phyloP scores from a whole-genome alignment of 768 basidiomycete species.

The Hypsizygus marmoreus region DNA sequence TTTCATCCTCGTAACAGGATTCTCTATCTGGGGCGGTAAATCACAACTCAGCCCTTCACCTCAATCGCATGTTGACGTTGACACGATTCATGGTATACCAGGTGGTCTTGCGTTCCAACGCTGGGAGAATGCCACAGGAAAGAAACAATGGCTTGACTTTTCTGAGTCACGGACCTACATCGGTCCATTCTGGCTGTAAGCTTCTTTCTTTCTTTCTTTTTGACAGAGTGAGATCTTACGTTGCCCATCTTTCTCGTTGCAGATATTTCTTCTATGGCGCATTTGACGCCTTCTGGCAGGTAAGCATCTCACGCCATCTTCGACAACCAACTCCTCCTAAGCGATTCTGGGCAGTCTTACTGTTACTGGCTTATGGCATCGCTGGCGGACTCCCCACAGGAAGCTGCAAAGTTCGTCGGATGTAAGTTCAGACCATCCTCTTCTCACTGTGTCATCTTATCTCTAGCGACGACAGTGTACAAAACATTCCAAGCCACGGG shows the following conservation, averaged over 20 bases:
- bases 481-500: conserved; percentile 31
- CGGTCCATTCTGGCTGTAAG: conserved; percentile 31
- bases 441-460: not conserved
- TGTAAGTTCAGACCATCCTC: conserved; percentile 17
- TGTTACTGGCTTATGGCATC: conserved; percentile 33
- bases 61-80: not conserved
- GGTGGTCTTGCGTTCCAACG: conserved; percentile 30
- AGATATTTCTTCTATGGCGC: conserved; percentile 33
- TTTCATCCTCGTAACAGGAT: conserved; percentile 26
- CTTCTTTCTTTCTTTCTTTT: not conserved
- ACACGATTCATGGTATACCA: no score
- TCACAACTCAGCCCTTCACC: not conserved
- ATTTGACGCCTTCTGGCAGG: conserved; percentile 32
- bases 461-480: conserved; percentile 21
- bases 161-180: conserved; percentile 20
- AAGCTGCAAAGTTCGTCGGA: conserved; percentile 30
- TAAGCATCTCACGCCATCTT: conserved; percentile 1
- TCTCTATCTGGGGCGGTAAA: conserved; percentile 29
- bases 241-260: not conserved
- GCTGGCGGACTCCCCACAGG: conserved; percentile 24
- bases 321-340: no score
- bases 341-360: conserved; percentile 19
- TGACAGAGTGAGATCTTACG: no score
- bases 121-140: conserved; percentile 24
- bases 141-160: conserved; percentile 29